Percentiles rank a stretch among this genome's conserved stretches.
Evolutionary conservation across 305 asterid species (phyloP).

Genomic region (Solanum aculeatissimum): DNA sequence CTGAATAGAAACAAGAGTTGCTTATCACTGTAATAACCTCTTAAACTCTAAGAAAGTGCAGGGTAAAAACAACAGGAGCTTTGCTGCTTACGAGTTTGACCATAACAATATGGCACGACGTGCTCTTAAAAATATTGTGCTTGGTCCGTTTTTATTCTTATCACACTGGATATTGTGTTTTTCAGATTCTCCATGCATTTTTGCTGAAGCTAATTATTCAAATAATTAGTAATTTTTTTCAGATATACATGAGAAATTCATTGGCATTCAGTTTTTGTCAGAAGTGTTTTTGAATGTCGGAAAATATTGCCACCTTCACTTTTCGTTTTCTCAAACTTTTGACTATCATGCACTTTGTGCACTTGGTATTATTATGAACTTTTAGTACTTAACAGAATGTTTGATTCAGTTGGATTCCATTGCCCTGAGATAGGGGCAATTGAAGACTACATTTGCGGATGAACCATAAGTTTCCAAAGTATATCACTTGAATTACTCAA

Average conservation of each 20-base stretch:
- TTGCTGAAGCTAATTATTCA: too few species aligned
- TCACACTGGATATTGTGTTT: neutral
- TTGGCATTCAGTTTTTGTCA: too few species aligned
- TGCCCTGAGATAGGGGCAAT: too few species aligned
- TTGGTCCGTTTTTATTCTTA: constrained; percentile 32
- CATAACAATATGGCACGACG: constrained; percentile 81
- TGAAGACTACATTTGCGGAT: constrained; percentile 64
- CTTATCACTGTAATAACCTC: constrained; percentile 36
- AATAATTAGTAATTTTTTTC: too few species aligned
- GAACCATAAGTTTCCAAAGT: constrained; percentile 68
- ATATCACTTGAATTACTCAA: constrained; percentile 50
- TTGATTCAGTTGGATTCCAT: constrained; percentile 82
- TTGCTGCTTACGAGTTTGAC: constrained; percentile 54
- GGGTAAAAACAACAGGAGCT: constrained; percentile 62
- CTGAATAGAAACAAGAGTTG: constrained; percentile 55
- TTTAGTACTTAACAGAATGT: too few species aligned
- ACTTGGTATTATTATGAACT: too few species aligned
- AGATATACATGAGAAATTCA: too few species aligned
- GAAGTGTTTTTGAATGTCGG: too few species aligned
- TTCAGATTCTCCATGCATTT: neutral
- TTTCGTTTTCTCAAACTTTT: too few species aligned
- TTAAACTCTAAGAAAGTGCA: constrained; percentile 8
- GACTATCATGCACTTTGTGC: too few species aligned
- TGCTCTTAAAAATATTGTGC: constrained; percentile 73
- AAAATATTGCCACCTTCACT: too few species aligned